Conservation (phyloP, 2,329 filamentous ascomycete species). For the Thelonectria olida region DNA sequence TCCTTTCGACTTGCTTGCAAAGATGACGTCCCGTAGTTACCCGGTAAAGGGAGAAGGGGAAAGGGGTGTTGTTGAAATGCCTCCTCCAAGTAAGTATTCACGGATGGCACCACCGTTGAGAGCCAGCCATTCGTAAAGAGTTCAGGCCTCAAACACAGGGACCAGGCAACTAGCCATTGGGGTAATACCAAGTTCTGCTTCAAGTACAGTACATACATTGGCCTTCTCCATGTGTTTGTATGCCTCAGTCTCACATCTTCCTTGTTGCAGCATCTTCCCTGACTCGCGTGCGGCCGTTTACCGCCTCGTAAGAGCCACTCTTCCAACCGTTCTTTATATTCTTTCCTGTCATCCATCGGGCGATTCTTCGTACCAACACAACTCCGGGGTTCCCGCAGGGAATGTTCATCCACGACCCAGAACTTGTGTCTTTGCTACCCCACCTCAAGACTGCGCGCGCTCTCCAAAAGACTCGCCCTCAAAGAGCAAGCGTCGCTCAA, state of each 20-base stretch:
- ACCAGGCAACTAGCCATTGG: neutral
- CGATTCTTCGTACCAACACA: neutral
- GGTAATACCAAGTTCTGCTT: neutral
- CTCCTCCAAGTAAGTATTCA: neutral
- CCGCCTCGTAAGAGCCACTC: neutral
- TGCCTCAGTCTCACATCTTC: no score
- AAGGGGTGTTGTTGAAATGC: neutral
- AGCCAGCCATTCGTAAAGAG: neutral
- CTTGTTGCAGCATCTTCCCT: neutral
- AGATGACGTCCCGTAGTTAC: neutral
- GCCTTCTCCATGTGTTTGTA: neutral
- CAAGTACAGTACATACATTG: neutral
- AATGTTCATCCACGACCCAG: neutral
- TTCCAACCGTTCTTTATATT: neutral
- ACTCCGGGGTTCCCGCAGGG: neutral
- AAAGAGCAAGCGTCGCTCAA: neutral
- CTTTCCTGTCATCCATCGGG: neutral
- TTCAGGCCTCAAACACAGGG: neutral
- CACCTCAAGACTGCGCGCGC: neutral
- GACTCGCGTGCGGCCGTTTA: neutral
- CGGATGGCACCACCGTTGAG: neutral
- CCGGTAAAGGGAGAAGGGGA: neutral
- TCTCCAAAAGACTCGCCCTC: neutral
- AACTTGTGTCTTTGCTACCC: neutral
- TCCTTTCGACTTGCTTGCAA: neutral